Conservation (phyloP, 2,329 filamentous ascomycete species). For the Penicillium sp. region DNA sequence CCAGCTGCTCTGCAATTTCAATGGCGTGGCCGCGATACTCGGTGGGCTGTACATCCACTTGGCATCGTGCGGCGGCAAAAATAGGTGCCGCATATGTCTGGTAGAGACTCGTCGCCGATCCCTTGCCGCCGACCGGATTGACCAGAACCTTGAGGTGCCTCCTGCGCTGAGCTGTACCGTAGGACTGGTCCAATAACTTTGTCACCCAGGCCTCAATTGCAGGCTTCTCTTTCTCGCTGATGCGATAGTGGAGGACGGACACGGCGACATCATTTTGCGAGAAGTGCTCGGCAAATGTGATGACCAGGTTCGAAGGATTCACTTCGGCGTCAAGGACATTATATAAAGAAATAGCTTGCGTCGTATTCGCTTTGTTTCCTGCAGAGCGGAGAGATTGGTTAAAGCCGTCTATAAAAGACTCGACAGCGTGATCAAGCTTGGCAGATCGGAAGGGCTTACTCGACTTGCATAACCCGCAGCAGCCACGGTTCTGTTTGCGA, state of each 20-base stretch:
- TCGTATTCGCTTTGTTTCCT: slow-evolving; percentile 45
- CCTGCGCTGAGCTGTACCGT: slow-evolving; percentile 61
- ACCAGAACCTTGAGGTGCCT: slow-evolving; percentile 84
- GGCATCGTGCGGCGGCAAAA: slow-evolving; percentile 73
- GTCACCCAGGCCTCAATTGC: slow-evolving; percentile 59
- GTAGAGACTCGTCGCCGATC: slow-evolving; percentile 69
- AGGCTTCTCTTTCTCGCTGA: slow-evolving; percentile 50
- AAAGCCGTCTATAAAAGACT: slow-evolving; percentile 2
- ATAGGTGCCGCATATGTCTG: slow-evolving; percentile 71
- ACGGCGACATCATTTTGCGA: slow-evolving; percentile 59
- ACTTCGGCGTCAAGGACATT: slow-evolving; percentile 79
- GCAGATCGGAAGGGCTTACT: slow-evolving; percentile 36
- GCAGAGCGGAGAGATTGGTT: slow-evolving; percentile 1
- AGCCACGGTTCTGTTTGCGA: slow-evolving; percentile 48
- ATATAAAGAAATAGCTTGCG: slow-evolving; percentile 66
- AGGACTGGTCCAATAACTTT: slow-evolving; percentile 64
- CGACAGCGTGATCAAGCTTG: slow-evolving; percentile 10
- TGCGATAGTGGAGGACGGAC: slow-evolving; percentile 57
- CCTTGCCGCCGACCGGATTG: slow-evolving; percentile 86
- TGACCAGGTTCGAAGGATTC: slow-evolving; percentile 56
- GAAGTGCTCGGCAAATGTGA: slow-evolving; percentile 65
- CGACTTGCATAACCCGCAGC: slow-evolving; percentile 52
- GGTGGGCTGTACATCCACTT: slow-evolving; percentile 69
- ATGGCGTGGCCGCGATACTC: slow-evolving; percentile 69
- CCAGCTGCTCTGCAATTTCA: slow-evolving; percentile 68